phyloP scores from a whole-genome alignment of 176 grass and related monocot species.

The Melocanna baccifera region DNA sequence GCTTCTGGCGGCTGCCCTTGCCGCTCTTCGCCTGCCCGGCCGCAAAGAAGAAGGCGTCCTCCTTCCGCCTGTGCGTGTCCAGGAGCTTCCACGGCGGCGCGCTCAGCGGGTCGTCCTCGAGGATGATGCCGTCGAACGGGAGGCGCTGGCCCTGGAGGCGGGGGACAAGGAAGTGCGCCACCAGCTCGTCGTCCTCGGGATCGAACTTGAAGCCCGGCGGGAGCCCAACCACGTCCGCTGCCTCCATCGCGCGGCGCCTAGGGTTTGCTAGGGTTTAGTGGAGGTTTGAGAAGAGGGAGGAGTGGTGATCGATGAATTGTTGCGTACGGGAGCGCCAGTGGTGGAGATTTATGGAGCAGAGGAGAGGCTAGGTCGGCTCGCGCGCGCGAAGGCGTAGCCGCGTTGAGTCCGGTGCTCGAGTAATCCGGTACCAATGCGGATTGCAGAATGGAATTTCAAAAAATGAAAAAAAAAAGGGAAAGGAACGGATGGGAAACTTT shows the following conservation, averaged over 20 bases:
- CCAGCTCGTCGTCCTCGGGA: neutral
- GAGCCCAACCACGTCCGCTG: neutral
- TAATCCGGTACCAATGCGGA: too few species aligned
- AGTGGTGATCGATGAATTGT: neutral
- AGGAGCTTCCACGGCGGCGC: conserved; percentile 26
- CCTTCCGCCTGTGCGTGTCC: neutral
- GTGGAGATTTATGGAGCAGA: neutral
- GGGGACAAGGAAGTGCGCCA: neutral
- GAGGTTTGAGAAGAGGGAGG: neutral
- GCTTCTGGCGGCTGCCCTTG: neutral
- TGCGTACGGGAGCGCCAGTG: neutral
- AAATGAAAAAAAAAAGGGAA: too few species aligned
- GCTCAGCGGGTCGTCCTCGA: neutral
- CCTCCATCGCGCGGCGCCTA: neutral
- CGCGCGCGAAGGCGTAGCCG: too few species aligned
- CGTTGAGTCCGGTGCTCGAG: too few species aligned
- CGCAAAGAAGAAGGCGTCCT: conserved; percentile 23
- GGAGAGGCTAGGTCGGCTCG: too few species aligned
- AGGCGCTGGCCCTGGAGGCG: neutral
- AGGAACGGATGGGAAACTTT: neutral
- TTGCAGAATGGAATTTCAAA: too few species aligned
- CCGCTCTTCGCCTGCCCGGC: neutral
- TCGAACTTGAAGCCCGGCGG: neutral
- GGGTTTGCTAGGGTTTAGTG: neutral
- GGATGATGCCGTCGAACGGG: neutral